Evolutionary conservation across 2,329 filamentous ascomycete genomes (phyloP).

Genomic region (Amylocarpus encephaloides): DNA sequence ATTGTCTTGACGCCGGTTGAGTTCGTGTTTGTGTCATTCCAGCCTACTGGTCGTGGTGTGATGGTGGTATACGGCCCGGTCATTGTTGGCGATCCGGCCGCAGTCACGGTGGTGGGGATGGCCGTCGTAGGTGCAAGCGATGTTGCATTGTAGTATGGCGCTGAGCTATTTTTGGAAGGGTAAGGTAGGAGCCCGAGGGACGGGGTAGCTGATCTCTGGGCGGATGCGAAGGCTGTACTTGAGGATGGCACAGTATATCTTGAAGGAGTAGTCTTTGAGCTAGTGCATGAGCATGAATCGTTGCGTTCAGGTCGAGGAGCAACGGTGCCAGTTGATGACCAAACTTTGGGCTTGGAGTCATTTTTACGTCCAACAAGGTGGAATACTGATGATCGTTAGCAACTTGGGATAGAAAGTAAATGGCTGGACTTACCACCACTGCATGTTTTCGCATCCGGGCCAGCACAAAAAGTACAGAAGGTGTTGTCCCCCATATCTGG

Average conservation of each 20-base stretch:
- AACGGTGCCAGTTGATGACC: neutral
- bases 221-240: neutral
- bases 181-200: neutral
- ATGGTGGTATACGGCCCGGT: neutral
- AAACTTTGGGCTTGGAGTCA: neutral
- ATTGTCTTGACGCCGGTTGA: neutral
- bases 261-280: neutral
- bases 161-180: neutral
- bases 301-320: neutral
- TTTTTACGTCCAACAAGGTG: neutral
- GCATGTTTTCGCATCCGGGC: constrained; percentile 1
- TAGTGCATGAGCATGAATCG: neutral
- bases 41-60: neutral
- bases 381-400: neutral
- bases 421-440: constrained; percentile 4
- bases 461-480: constrained; percentile 7
- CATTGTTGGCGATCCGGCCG: neutral
- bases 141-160: neutral
- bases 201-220: neutral
- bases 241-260: neutral
- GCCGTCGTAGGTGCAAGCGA: neutral
- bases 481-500: neutral
- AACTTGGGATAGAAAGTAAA: neutral
- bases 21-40: neutral
- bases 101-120: neutral